These are phyloP conservation scores for Phyllosticta citrichinensis DNA, from an alignment of 2,329 filamentous ascomycete genomes.

Conservation along the genomic window DNA sequence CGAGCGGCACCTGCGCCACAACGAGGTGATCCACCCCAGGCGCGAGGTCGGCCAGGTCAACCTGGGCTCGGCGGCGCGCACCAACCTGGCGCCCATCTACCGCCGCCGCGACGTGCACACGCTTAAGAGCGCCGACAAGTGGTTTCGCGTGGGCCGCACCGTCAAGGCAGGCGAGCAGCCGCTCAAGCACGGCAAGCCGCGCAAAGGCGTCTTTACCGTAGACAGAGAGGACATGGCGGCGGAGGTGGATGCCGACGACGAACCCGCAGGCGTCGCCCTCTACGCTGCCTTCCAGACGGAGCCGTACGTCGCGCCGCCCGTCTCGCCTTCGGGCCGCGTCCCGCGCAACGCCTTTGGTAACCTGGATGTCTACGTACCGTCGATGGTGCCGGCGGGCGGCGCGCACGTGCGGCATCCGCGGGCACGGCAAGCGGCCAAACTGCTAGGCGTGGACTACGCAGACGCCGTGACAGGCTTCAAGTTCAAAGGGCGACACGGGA, in stretches of 20 bases:
- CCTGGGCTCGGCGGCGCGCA: slow-evolving; percentile 49
- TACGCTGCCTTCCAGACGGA: slow-evolving; percentile 56
- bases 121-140: slow-evolving; percentile 72
- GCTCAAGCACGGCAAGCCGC: slow-evolving; percentile 53
- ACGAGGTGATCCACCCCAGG: slow-evolving; percentile 70
- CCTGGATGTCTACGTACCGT: slow-evolving; percentile 52
- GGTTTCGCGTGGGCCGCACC: slow-evolving; percentile 79
- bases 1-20: slow-evolving; percentile 70
- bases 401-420: slow-evolving; percentile 46
- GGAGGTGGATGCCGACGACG: slow-evolving; percentile 13
- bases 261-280: slow-evolving; percentile 41
- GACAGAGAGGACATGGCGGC: not conserved
- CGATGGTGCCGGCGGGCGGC: slow-evolving; percentile 53
- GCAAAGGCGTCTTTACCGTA: slow-evolving; percentile 17
- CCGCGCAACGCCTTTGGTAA: slow-evolving; percentile 54
- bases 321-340: slow-evolving; percentile 57
- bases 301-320: slow-evolving; percentile 63
- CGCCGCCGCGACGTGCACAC: slow-evolving; percentile 69
- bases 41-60: slow-evolving; percentile 68
- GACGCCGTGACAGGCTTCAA: slow-evolving; percentile 84
- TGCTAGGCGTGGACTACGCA: slow-evolving; percentile 74
- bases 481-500: slow-evolving; percentile 78
- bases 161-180: slow-evolving; percentile 69
- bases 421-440: slow-evolving; percentile 60
- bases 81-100: slow-evolving; percentile 65